Conservation (phyloP, 106 monocot genomes). For the Iris macrosiphon region DNA sequence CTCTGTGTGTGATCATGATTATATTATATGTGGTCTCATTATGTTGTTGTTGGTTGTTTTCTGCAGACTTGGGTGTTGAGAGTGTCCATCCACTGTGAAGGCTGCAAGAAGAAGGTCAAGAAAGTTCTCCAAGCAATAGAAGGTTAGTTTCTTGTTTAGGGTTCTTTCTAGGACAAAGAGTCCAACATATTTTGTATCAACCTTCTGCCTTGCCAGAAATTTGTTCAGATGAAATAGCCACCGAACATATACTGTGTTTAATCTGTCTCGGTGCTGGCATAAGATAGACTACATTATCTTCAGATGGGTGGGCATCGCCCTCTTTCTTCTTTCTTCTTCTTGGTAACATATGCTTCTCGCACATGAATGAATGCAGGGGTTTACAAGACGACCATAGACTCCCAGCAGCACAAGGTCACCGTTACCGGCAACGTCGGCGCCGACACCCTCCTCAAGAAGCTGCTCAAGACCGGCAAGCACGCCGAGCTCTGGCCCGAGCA, state of each 20-base stretch:
- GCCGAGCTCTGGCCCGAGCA: conserved; percentile 64
- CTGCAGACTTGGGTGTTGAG: conserved; percentile 44
- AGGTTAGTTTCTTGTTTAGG: no score
- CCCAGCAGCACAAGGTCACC: conserved; percentile 55
- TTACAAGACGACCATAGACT: conserved; percentile 43
- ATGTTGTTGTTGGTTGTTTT: background rate
- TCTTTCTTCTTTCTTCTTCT: no score
- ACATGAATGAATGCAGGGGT: no score
- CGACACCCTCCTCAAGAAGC: conserved; percentile 55
- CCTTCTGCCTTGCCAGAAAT: no score
- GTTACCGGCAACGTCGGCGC: conserved; percentile 58
- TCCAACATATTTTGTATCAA: no score
- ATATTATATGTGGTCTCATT: background rate
- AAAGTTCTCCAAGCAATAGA: conserved; percentile 46
- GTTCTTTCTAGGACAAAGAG: no score
- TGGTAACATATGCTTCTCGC: no score
- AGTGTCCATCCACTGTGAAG: conserved; percentile 62
- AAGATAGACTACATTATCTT: no score
- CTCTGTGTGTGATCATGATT: background rate
- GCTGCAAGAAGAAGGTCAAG: conserved; percentile 59
- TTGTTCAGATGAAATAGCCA: no score
- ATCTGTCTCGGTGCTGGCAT: no score
- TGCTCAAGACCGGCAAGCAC: conserved; percentile 54
- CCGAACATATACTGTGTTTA: no score
- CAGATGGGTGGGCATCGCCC: no score